Conservation (phyloP, 1,139 yeast species). For the Taiozyma sp. region DNA sequence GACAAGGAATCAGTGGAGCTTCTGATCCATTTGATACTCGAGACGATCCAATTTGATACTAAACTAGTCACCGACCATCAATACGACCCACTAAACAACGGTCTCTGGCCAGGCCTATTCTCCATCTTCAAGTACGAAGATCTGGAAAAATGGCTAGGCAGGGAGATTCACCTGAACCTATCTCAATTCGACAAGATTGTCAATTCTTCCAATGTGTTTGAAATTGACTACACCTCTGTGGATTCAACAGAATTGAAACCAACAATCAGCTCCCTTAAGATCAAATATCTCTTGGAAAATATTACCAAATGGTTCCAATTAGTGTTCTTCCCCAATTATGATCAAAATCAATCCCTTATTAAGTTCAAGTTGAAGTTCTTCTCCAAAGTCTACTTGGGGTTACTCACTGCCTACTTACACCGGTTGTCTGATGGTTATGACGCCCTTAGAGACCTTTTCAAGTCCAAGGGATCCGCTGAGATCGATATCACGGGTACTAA, state of each 20-base stretch:
- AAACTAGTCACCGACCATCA: slow-evolving; percentile 17
- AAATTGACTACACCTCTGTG: slow-evolving; percentile 58
- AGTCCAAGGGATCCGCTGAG: slow-evolving; percentile 30
- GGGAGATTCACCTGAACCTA: slow-evolving; percentile 56
- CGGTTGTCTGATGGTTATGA: slow-evolving; percentile 43
- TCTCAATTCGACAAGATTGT: slow-evolving; percentile 58
- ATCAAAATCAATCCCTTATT: slow-evolving; percentile 49
- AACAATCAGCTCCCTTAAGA: slow-evolving; percentile 59
- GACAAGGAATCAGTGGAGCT: slow-evolving; percentile 53
- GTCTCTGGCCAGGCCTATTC: slow-evolving; percentile 56
- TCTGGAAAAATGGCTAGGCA: slow-evolving; percentile 60
- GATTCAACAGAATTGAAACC: slow-evolving; percentile 44
- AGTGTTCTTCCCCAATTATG: slow-evolving; percentile 28
- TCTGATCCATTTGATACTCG: slow-evolving; percentile 30
- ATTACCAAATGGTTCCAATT: slow-evolving; percentile 53
- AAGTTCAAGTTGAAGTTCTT: slow-evolving; percentile 66
- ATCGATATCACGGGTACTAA: slow-evolving; percentile 39
- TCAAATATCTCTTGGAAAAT: slow-evolving; percentile 60
- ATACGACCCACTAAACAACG: slow-evolving; percentile 30
- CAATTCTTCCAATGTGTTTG: slow-evolving; percentile 48
- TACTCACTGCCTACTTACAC: slow-evolving; percentile 57
- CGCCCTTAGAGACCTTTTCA: slow-evolving; percentile 44
- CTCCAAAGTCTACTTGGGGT: slow-evolving; percentile 61
- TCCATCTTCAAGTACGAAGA: slow-evolving; percentile 41
- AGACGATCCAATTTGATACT: slow-evolving; percentile 29